These are phyloP conservation scores for Rhizophagus prolifer DNA, from an alignment of 192 early-diverging fungal genomes.

Conservation along the genomic window DNA sequence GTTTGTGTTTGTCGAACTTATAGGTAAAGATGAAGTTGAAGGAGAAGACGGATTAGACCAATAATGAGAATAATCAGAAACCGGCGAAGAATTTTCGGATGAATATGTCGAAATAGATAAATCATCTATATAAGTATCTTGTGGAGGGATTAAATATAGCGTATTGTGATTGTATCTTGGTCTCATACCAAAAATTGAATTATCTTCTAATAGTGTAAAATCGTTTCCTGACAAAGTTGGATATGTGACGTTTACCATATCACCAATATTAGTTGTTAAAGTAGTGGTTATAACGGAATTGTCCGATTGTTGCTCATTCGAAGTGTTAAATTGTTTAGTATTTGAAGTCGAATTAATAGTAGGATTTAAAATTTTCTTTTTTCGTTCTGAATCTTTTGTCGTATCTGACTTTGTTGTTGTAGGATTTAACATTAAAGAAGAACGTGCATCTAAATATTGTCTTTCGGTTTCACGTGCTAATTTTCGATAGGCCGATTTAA, in stretches of 20 bases:
- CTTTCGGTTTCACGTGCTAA: conserved; percentile 19
- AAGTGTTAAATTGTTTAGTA: no score
- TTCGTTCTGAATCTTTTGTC: background rate
- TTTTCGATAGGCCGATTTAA: conserved; percentile 19
- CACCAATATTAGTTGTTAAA: background rate
- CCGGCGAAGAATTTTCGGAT: background rate
- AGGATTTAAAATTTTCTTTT: background rate
- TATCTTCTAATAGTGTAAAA: background rate
- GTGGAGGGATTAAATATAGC: background rate
- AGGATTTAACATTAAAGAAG: background rate
- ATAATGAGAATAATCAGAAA: background rate
- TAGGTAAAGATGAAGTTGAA: background rate
- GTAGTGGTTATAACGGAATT: background rate
- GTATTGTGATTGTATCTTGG: background rate
- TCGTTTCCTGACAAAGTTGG: background rate
- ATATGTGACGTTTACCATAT: background rate
- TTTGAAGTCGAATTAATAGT: background rate
- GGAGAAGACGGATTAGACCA: background rate
- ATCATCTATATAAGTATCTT: background rate
- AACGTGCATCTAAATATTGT: conserved; percentile 6
- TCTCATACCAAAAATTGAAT: background rate
- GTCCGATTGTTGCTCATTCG: background rate
- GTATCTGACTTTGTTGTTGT: background rate
- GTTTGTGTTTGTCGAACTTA: background rate
- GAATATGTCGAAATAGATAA: background rate